Conservation (phyloP, 306 rosid species). For the Rosa lucieae region DNA sequence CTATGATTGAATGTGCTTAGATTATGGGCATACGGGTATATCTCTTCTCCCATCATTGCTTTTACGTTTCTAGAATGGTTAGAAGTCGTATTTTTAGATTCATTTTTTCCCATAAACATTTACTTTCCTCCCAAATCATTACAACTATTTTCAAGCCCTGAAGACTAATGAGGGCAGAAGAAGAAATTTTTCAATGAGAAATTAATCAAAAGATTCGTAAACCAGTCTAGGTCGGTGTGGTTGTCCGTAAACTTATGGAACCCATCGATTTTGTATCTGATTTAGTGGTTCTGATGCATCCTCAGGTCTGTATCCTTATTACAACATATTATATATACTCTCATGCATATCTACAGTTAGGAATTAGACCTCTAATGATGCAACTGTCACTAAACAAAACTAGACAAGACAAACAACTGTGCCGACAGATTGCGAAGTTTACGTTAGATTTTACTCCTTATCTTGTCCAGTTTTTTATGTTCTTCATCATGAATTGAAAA, state of each 20-base stretch:
- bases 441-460: background rate
- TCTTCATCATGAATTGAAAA: background rate
- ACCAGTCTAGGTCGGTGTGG: background rate
- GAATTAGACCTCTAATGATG: background rate
- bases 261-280: background rate
- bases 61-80: background rate
- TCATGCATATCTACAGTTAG: background rate
- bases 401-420: background rate
- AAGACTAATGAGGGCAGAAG: background rate
- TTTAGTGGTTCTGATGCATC: background rate
- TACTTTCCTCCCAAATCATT: background rate
- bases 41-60: background rate
- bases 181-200: background rate
- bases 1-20: background rate
- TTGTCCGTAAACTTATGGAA: background rate
- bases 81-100: background rate
- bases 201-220: background rate
- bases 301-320: background rate
- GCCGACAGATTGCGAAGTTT: slow-evolving; percentile 3
- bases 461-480: background rate
- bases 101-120: background rate
- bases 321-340: background rate
- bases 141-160: background rate
- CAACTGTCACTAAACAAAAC: background rate
- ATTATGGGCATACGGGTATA: background rate